Evolutionary conservation across 495 filamentous ascomycete species (phyloP), one percentile per base, ranked within the genome.

Genomic region (Tuber brumale): DNA sequence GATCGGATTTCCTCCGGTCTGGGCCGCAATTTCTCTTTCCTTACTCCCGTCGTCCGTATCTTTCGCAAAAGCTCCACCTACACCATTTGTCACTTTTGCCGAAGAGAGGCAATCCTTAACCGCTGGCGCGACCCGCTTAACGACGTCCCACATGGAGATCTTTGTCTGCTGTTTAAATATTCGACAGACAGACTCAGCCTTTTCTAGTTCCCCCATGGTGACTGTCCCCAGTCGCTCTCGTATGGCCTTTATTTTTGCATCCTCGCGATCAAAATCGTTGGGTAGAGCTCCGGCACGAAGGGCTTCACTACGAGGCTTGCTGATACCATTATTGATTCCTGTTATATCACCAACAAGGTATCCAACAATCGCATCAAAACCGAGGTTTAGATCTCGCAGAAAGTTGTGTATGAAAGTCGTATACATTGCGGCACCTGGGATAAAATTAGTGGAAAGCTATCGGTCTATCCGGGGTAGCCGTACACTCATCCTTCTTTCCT

Each of bases 141-240:
- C 72, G 12, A 83, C 81, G 51, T 83, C 81, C 81, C 81, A 83
- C 37, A 81, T 43, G 4, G 76, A 79, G 16, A 83, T 71, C 14
- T 78, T 70, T 7, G 79, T 76, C 27, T 72, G 69, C 44, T 79
- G 45, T 69, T 76, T 79, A 57, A 82, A 83, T 31, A 79, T 79
- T 14, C 23, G 66, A 66, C 81, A 83, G 3, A 78, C 79, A n/a
- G 43, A 72, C 16, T 83, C 81, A n/a, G 78, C 81, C 21, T 61
- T 72, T 21, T 76, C 70, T 23, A 79, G 44, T 48, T 82, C 80
- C n/a, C 70, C 69, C 21, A 35, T 8, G 10, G 72, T 57, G 2
- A 74, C 75, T n/a, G 73, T 23, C n/a, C 75, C 57, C 16, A 81
- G 70, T 6, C 69, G 72, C 23, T 76, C 72, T 18, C 71, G 76